Base-by-base conservation (phyloP, 1,284 basidiomycete genomes). In the Cutaneotrichosporon spelunceum region DNA sequence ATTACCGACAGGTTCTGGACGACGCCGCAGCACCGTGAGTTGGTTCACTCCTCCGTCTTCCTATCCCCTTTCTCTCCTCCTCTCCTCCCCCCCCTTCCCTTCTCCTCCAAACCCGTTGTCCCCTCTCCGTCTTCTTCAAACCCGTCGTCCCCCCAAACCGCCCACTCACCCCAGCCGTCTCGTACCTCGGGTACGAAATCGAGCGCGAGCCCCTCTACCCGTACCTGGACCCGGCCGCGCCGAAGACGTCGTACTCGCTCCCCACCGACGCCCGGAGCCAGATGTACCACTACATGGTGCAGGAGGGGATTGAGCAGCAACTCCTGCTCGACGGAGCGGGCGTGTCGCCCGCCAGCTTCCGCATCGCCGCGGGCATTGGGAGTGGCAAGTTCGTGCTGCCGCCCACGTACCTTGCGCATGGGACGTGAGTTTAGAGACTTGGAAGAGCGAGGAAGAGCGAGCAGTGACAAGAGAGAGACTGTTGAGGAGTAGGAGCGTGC, bases 1-100 rank as follows among this genome's bases (percentile, higher is more conserved):
- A 53, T 64, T 34, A 24, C 33, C 19, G 63, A 57, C 29, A 33
- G 26, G 13, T 64, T 64, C 53, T 64, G 23, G 26, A 61, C 55
- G 34, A 61, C 63, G 26, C 55, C 49, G 44, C 63, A 64, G 56
- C 56, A 61, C 34, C 62, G 56, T 62, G 42, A 48, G 61, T 55
- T n/a, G n/a, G n/a, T n/a, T n/a, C n/a, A n/a, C n/a, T n/a, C n/a
- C n/a, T n/a, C n/a, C n/a, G n/a, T n/a, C n/a, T n/a, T n/a, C n/a
- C n/a, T n/a, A n/a, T n/a, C n/a, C n/a, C n/a, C n/a, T n/a, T n/a
- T n/a, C n/a, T n/a, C n/a, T n/a, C n/a, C n/a, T n/a, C n/a, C n/a
- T n/a, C n/a, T n/a, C 13, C 26, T 24, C 23, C n/a, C n/a, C 23
- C 34, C 21, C 24, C 24, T 33, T 10, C 39, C 26, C 30, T 33